A percentile compares a stretch with the other conserved stretches of the same genome.
phyloP scores from a whole-genome alignment of 2,329 filamentous ascomycete genomes.

The Coniella lustricola region DNA sequence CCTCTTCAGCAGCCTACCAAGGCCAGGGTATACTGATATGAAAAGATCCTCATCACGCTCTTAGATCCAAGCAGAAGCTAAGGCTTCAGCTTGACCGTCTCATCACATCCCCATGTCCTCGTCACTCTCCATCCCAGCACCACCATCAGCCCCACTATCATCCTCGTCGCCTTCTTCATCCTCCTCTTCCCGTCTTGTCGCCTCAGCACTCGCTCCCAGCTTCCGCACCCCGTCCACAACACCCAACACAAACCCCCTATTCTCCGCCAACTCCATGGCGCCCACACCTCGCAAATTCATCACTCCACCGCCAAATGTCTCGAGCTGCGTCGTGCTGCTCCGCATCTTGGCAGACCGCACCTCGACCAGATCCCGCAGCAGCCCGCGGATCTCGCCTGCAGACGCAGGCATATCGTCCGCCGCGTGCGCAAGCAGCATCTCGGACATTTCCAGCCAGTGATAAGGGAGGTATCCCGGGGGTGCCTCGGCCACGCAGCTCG shows the following conservation, averaged over 20 bases:
- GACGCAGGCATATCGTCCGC: conserved; percentile 68
- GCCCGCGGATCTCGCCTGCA: conserved; percentile 63
- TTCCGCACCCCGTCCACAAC: conserved; percentile 84
- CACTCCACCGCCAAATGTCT: conserved; percentile 65
- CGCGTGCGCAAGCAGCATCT: conserved; percentile 79
- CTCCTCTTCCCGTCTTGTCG: conserved; percentile 68
- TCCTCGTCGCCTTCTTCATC: conserved; percentile 56
- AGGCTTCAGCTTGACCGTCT: neutral
- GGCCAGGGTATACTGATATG: conserved; percentile 1
- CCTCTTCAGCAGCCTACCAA: neutral
- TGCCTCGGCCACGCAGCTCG: conserved; percentile 63
- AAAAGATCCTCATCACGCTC: too few relatives aligned
- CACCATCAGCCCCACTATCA: conserved; percentile 53
- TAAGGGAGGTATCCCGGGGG: conserved; percentile 72
- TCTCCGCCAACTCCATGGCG: conserved; percentile 87
- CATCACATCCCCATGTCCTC: conserved; percentile 41
- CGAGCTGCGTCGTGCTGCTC: conserved; percentile 63
- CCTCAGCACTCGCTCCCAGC: conserved; percentile 75
- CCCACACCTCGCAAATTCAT: conserved; percentile 68
- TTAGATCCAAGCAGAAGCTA: neutral
- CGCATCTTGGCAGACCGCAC: conserved; percentile 85
- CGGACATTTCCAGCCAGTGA: conserved; percentile 89
- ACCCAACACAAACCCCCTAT: conserved; percentile 71
- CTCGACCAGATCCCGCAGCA: conserved; percentile 78
- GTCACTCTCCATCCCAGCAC: conserved; percentile 48